A percentile compares a stretch with the other conserved stretches of the same genome.
Conservation (phyloP, 2,329 filamentous ascomycete species). For the Sporothrix phasma region DNA sequence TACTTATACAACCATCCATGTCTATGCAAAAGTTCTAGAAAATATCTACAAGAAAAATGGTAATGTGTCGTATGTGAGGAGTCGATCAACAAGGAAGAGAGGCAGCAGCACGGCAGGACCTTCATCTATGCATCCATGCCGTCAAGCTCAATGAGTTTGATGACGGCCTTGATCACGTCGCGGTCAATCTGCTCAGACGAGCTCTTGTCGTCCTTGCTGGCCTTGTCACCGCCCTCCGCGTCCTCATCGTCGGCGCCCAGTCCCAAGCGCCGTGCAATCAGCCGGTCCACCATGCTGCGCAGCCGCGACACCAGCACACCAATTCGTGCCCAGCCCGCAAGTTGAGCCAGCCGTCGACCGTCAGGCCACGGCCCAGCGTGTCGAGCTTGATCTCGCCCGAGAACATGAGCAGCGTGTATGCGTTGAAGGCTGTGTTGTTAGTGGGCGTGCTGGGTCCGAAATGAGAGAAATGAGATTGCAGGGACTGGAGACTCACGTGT, state of each 20-base stretch:
- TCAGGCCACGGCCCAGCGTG: conserved; percentile 72
- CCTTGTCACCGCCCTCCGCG: background rate
- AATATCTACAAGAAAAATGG: background rate
- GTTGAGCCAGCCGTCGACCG: conserved; percentile 84
- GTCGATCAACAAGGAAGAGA: background rate
- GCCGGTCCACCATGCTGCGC: conserved; percentile 74
- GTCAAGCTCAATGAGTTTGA: conserved; percentile 77
- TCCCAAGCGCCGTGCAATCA: conserved; percentile 73
- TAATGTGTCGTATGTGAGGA: background rate
- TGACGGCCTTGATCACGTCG: conserved; percentile 67
- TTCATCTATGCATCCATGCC: conserved; percentile 58
- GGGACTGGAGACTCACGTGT: conserved; percentile 58
- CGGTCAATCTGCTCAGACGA: conserved; percentile 42
- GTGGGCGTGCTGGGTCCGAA: background rate
- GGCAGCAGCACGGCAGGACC: background rate
- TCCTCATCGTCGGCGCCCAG: conserved; percentile 44
- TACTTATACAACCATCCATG: background rate
- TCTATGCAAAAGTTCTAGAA: background rate
- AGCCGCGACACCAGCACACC: conserved; percentile 79
- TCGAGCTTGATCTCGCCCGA: conserved; percentile 79
- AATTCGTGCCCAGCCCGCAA: conserved; percentile 85
- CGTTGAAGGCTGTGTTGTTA: conserved; percentile 59
- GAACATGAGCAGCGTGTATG: conserved; percentile 81
- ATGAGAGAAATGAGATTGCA: background rate
- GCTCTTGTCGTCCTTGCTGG: background rate